Evolutionary conservation across 139 green algal genomes (phyloP), one percentile per base, ranked within the genome.

Genomic region (Penium margaritaceum): DNA sequence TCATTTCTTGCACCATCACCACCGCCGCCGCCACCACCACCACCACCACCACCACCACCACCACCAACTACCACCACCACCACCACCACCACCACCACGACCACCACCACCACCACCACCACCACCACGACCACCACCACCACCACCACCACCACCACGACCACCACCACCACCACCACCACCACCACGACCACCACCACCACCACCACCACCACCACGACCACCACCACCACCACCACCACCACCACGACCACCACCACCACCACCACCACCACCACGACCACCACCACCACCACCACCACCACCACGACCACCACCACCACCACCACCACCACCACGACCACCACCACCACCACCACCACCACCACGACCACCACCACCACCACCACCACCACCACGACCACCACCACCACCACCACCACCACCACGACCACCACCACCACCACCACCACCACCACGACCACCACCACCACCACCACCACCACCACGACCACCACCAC

Each of bases 321-420:
- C 43, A 53, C 43, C 43, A 53, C 43, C 43, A 53, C 43, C 43
- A 53, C 43, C 43, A 53, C 43, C 43, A 53, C 43, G 43, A 53
- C 43, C 12, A 53, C 43, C 12, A 53, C 43, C 43, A 53, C 43
- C 43, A 53, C 43, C 43, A 53, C 43, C 43, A 53, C 43, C 43
- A 53, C 43, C 43, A 53, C 43, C 43, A 53, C 43, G 43, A 53
- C 43, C 12, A 53, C 43, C 12, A 53, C 43, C 43, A 53, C 43
- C 43, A 53, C 43, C 43, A 53, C 43, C 43, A 53, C 43, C 43
- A 53, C 43, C 43, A 53, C 43, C 43, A 53, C 43, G 43, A 53
- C 43, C 12, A 53, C 43, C 12, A 53, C 43, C 43, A 53, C 43
- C 43, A 53, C 43, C 43, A 53, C 43, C 43, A 53, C 43, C 43